Percentiles rank a stretch among this genome's conserved stretches.
phyloP scores from a whole-genome alignment of 2,329 filamentous ascomycete species.

The Paraconiothyrium sp. region DNA sequence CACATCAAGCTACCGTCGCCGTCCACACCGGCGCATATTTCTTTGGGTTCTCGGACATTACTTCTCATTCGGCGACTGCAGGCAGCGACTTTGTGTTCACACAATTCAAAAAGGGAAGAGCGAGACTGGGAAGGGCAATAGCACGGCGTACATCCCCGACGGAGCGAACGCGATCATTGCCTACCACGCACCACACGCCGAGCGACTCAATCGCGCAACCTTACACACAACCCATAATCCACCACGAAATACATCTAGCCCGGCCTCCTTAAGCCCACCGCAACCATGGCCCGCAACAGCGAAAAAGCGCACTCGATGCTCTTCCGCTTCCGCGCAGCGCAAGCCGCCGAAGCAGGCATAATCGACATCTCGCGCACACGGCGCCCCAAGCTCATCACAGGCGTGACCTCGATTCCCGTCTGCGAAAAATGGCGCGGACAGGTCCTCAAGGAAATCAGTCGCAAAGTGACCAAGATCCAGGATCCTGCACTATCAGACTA shows the following conservation, averaged over 20 bases:
- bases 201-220: background rate
- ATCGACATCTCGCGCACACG: slow-evolving; percentile 91
- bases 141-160: slow-evolving; percentile 8
- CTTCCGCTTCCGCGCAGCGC: slow-evolving; percentile 97
- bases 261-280: slow-evolving; percentile 20
- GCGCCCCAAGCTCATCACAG: slow-evolving; percentile 89
- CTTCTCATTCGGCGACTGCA: slow-evolving; percentile 36
- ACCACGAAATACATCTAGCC: slow-evolving; percentile 4
- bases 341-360: slow-evolving; percentile 95
- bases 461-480: slow-evolving; percentile 96
- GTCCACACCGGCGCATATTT: slow-evolving; percentile 21
- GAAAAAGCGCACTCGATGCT: slow-evolving; percentile 99
- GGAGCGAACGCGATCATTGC: background rate
- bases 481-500: slow-evolving; percentile 91
- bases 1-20: slow-evolving; percentile 23
- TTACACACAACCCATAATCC: background rate
- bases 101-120: slow-evolving; percentile 4
- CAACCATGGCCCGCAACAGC: slow-evolving; percentile 81
- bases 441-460: slow-evolving; percentile 94
- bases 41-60: slow-evolving; percentile 16
- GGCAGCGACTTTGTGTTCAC: slow-evolving; percentile 34
- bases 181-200: background rate
- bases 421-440: slow-evolving; percentile 99
- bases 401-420: slow-evolving; percentile 80
- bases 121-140: background rate